These are phyloP conservation scores for Pseudocercospora fuligena DNA, from an alignment of 2,329 filamentous ascomycete genomes.

Conservation along the genomic window DNA sequence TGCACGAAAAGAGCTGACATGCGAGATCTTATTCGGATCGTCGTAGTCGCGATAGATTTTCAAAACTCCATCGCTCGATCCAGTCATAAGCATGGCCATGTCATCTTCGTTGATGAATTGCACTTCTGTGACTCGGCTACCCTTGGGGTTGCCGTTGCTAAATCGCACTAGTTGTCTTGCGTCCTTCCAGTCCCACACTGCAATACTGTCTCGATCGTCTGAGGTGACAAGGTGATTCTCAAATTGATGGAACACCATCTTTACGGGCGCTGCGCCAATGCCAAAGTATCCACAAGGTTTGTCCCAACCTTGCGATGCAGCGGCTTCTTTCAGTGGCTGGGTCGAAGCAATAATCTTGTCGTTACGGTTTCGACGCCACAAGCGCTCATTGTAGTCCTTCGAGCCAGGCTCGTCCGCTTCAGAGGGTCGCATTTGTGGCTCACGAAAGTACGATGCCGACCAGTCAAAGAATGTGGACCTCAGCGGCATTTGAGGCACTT, in stretches of 20 bases:
- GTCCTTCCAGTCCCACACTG: constrained; percentile 89
- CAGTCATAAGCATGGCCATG: constrained; percentile 90
- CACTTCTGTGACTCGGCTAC: constrained; percentile 91
- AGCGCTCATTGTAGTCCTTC: constrained; percentile 90
- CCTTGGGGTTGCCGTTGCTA: constrained; percentile 89
- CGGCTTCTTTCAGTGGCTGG: constrained; percentile 88
- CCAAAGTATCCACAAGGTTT: constrained; percentile 81
- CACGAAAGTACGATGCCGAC: constrained; percentile 96
- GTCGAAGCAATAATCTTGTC: constrained; percentile 91
- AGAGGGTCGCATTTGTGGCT: constrained; percentile 96
- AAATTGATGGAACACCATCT: constrained; percentile 97
- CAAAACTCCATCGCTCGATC: constrained; percentile 91
- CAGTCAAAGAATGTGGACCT: constrained; percentile 87
- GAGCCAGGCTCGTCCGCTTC: constrained; percentile 96
- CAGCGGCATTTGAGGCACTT: constrained; percentile 71
- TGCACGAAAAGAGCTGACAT: constrained; percentile 89
- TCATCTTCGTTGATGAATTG: constrained; percentile 99
- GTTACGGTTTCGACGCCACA: constrained; percentile 92
- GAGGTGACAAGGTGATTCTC: constrained; percentile 94
- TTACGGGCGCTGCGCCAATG: constrained; percentile 85
- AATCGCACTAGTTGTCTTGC: constrained; percentile 78
- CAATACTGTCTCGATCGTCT: constrained; percentile 88
- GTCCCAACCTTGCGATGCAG: constrained; percentile 85
- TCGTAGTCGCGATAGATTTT: constrained; percentile 95
- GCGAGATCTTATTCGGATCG: constrained; percentile 72